Base-by-base conservation (phyloP, 2,329 filamentous ascomycete genomes). In the Diaporthe sp. region DNA sequence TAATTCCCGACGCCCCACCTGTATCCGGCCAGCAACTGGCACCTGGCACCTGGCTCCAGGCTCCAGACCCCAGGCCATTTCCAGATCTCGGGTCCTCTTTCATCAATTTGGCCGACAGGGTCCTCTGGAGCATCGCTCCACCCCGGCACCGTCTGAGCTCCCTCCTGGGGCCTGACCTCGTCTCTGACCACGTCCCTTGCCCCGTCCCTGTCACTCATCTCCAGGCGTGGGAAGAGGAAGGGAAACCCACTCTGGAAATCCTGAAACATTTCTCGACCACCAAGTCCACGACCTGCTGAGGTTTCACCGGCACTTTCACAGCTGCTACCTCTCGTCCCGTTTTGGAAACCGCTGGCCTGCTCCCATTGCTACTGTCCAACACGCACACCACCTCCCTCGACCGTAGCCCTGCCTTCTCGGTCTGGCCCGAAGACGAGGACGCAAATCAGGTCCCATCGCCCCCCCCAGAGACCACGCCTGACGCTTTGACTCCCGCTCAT, bases 21-120 rank as follows among this genome's bases (percentile, higher is more conserved):
- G 37, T 55, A 31, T 73, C 44, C 71, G 28, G 47, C 58, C 71
- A 73, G 47, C 71, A 63, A 31, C 57, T 63, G 47, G 71, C 58
- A 55, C 71, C 58, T 55, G 57, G 71, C 57, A 51, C 57, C 37
- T 63, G 57, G 71, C 39, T 42, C 57, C 44, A 34, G 57, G 28
- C 58, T 31, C 47, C 58, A 73, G 58, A 65, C 71, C 47, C 71
- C 57, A n/a, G 57, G 47, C 58, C 58, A 55, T 37, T 55, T 55
- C 34, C 65, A 70, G 65, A 70, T 70, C 65, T 68, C 28, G 65
- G 65, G 34, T 53, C 65, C 65, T 70, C 49, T 70, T 63, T 63
- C 49, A 65, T 65, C 71, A 73, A 55, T 73, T 65, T 57, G 61
- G 51, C 25, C 60, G 71, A 73, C 71, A 65, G 71, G 71, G 71